Conservation (phyloP, 148 eudicot species). For the Nepenthes mirabilis region DNA sequence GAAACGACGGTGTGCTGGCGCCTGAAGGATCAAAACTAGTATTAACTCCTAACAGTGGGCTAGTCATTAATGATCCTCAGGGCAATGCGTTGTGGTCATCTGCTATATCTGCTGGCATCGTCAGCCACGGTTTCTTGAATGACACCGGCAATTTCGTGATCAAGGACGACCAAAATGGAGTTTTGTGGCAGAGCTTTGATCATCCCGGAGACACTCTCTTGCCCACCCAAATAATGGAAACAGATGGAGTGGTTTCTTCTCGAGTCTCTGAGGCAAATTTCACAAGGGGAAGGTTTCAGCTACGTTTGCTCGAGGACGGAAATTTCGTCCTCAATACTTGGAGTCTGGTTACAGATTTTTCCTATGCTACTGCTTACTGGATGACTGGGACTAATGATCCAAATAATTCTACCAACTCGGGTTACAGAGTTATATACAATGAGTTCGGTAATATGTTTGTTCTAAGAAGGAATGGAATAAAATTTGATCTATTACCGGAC, state of each 20-base stretch:
- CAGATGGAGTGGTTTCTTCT: conserved; percentile 10
- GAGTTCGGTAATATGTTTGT: conserved; percentile 14
- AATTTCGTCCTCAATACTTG: conserved; percentile 23
- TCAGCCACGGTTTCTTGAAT: conserved; percentile 21
- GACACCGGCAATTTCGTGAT: conserved; percentile 45
- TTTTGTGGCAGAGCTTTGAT: conserved; percentile 31
- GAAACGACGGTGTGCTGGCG: conserved; percentile 15
- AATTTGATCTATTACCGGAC: not conserved
- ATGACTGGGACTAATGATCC: conserved; percentile 7
- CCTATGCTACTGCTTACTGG: conserved; percentile 19
- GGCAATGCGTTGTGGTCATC: conserved; percentile 26
- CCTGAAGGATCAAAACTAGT: conserved; percentile 21
- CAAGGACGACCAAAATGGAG: not conserved
- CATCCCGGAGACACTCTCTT: conserved; percentile 32
- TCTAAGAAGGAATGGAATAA: conserved; percentile 5
- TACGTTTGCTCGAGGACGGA: conserved; percentile 14
- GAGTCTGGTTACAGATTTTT: not conserved
- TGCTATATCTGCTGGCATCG: not conserved
- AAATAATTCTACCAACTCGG: conserved; percentile 7
- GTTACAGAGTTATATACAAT: conserved; percentile 13
- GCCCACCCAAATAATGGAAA: conserved; percentile 22
- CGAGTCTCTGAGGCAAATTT: conserved; percentile 22
- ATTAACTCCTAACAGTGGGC: conserved; percentile 20
- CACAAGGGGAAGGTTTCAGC: conserved; percentile 30
- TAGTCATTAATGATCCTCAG: conserved; percentile 29